phyloP scores from a whole-genome alignment of 2,329 filamentous ascomycete species.

The Balansia obtecta region DNA sequence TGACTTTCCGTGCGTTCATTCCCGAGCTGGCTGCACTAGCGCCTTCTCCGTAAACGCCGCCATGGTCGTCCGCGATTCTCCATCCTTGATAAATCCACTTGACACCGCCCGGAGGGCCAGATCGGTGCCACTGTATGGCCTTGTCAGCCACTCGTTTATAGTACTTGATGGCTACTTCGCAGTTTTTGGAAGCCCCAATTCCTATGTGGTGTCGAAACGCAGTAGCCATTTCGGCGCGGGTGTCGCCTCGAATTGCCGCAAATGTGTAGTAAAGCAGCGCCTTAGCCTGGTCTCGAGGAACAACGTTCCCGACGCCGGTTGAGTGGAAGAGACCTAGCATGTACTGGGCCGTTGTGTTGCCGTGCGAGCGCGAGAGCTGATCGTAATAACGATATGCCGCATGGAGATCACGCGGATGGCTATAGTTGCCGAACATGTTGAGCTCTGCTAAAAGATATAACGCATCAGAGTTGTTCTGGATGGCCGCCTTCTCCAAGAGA shows the following conservation, averaged over 20 bases:
- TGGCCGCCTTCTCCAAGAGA: conserved; percentile 39
- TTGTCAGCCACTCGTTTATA: conserved; percentile 93
- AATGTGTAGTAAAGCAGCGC: conserved; percentile 91
- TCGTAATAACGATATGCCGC: conserved; percentile 73
- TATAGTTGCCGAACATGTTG: conserved; percentile 94
- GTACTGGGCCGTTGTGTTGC: conserved; percentile 86
- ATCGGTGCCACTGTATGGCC: conserved; percentile 75
- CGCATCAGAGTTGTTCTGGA: conserved; percentile 61
- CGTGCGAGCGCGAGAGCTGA: conserved; percentile 59
- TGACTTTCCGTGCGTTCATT: conserved; percentile 61
- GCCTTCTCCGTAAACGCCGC: conserved; percentile 89
- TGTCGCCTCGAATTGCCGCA: conserved; percentile 72
- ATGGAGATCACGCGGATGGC: conserved; percentile 69
- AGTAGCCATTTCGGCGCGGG: conserved; percentile 83
- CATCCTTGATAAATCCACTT: conserved; percentile 66
- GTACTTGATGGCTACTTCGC: conserved; percentile 72
- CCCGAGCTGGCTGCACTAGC: conserved; percentile 85
- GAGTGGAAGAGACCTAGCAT: conserved; percentile 96
- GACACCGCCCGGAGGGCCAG: conserved; percentile 81
- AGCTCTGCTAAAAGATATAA: conserved; percentile 84
- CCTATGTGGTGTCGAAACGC: conserved; percentile 77
- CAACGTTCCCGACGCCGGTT: conserved; percentile 73
- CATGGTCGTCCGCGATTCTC: conserved; percentile 78
- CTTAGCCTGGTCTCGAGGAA: conserved; percentile 78
- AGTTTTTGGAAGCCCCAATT: conserved; percentile 75